Percentiles rank a stretch among this genome's conserved stretches.
These are phyloP conservation scores for Fusarium sp. DNA, from an alignment of 2,329 filamentous ascomycete genomes.

Conservation along the genomic window DNA sequence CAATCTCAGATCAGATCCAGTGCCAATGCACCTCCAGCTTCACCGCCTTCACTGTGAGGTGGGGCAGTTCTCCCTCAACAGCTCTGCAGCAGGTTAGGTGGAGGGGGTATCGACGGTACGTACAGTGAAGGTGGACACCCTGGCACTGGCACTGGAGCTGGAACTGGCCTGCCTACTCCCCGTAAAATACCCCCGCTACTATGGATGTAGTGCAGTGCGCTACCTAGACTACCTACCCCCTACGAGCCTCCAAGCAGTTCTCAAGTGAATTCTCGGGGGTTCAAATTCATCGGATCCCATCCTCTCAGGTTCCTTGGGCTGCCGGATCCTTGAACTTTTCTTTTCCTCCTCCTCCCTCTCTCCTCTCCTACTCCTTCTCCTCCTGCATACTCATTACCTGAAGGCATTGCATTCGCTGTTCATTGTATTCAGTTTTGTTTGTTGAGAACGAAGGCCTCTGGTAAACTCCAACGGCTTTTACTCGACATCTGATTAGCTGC, in stretches of 20 bases:
- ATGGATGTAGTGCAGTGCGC: slow-evolving; percentile 6
- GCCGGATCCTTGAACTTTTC: slow-evolving; percentile 23
- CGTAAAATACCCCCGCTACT: slow-evolving; percentile 26
- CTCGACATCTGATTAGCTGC: neutral
- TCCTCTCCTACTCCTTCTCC: slow-evolving; percentile 3
- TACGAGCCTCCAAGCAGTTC: slow-evolving; percentile 23
- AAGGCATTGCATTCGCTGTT: neutral
- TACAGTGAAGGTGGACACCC: slow-evolving; percentile 22
- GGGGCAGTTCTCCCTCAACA: slow-evolving; percentile 28
- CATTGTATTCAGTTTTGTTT: slow-evolving; percentile 1
- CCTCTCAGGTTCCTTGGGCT: slow-evolving; percentile 28
- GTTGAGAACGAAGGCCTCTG: slow-evolving; percentile 1
- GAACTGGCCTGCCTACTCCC: slow-evolving; percentile 2
- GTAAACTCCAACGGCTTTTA: slow-evolving; percentile 2
- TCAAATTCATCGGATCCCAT: slow-evolving; percentile 40
- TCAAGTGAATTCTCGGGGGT: slow-evolving; percentile 31
- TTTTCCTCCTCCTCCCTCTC: slow-evolving; percentile 1
- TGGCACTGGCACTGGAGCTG: slow-evolving; percentile 6
- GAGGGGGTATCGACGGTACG: neutral
- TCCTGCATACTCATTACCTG: neutral
- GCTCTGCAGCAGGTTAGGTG: neutral
- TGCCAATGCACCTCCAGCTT: slow-evolving; percentile 16
- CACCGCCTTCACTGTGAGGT: slow-evolving; percentile 43
- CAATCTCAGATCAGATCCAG: neutral
- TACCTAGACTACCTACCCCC: slow-evolving; percentile 11